Base-by-base conservation (phyloP, 208 protist species). In the Trypanosoma theileri region DNA sequence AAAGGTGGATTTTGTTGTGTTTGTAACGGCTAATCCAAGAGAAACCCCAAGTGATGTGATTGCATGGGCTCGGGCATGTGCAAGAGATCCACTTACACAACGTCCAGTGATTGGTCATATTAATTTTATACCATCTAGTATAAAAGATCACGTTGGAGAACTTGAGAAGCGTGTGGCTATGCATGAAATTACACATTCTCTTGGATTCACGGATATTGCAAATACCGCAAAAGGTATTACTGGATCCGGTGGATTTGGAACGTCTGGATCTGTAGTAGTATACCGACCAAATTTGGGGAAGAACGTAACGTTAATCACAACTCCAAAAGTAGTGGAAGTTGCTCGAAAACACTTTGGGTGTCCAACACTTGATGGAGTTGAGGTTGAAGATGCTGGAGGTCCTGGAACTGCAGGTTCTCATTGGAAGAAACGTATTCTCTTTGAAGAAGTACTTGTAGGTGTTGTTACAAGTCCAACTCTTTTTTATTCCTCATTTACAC, bases 361-460 rank as follows among this genome's bases (percentile, higher is more conserved):
- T 57, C 56, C 59, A 35, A 76, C 55, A 1, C 62, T 88, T 50
- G 80, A 83, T 35, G 85, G 85, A 31, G 77, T 91, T 9, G 82
- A 85, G 68, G 63, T 91, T 42, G 85, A 88, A 58, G 77, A 86
- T 57, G 40, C 41, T 22, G 85, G 82, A 16, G 77, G 69, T 21
- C 14, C n/a, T 22, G 80, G 85, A n/a, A 91, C 82, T 9, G 58
- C 59, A 4, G 69, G 70, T 11, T 85, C 82, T 17, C 85, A 91
- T 63, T 88, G 85, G 82, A 86, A 91, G 44, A 81, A 85, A 35
- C 72, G 82, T 46, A 78, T 91, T 64, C 69, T 91, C 0, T 79
- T 71, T 55, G 56, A 85, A 24, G 85, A 91, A 53, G 74, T 60
- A 1, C 68, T 91, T 13, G 73, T 81, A 0, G 85, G 85, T 24